Evolutionary conservation across 345 rosid genomes (phyloP).

Genomic region (Microcos paniculata): DNA sequence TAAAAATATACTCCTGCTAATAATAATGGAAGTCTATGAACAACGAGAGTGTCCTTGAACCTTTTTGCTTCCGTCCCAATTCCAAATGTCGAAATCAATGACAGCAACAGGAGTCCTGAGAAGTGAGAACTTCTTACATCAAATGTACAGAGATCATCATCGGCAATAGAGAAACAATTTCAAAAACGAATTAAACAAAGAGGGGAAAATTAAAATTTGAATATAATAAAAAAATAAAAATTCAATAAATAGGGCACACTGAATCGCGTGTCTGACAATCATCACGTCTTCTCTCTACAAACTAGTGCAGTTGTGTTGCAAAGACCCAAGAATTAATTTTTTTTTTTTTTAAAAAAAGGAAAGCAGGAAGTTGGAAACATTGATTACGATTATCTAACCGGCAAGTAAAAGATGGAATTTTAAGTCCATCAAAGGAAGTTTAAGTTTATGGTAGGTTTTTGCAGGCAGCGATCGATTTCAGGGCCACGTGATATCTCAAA

Average conservation of each 20-base stretch:
- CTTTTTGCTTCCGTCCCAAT: no score
- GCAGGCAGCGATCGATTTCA: background rate
- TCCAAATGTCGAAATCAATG: background rate
- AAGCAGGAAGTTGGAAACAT: background rate
- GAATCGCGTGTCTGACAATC: constrained; percentile 23
- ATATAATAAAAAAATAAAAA: background rate
- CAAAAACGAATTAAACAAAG: background rate
- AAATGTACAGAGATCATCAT: constrained; percentile 2
- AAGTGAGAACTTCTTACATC: background rate
- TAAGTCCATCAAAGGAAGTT: background rate
- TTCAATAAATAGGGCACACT: constrained; percentile 1
- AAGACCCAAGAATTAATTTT: background rate
- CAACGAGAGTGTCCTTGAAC: no score
- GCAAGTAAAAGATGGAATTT: background rate
- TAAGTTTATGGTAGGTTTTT: background rate
- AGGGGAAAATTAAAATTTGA: background rate
- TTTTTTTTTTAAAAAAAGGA: no score
- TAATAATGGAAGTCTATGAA: no score
- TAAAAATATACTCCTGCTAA: no score
- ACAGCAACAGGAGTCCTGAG: background rate
- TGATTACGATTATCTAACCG: background rate
- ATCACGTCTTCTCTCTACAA: constrained; percentile 16
- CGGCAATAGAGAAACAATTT: background rate
- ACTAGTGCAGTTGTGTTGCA: background rate
- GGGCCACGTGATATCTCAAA: constrained; percentile 1